Evolutionary conservation across 140 eudicot species (phyloP).

Genomic region (Oenanthe javanica): DNA sequence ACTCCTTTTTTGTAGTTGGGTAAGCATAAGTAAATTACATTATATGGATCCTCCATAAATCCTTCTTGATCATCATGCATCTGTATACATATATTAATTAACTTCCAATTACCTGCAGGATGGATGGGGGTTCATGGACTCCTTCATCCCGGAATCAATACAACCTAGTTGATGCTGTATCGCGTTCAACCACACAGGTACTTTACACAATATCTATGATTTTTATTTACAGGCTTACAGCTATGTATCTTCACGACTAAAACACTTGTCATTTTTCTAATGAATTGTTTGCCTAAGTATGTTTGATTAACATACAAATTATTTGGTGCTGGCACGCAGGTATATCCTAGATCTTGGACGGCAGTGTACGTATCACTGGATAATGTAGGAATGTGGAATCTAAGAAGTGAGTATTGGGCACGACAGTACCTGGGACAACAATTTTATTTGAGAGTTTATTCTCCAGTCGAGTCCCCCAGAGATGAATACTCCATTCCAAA

Average conservation of each 20-base stretch:
- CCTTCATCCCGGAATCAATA: constrained; percentile 11
- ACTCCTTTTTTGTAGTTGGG: constrained; percentile 10
- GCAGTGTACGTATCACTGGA: constrained; percentile 7
- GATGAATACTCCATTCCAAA: constrained; percentile 8
- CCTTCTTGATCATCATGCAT: neutral
- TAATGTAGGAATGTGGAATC: constrained; percentile 13
- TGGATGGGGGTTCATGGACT: constrained; percentile 9
- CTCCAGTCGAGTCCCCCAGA: constrained; percentile 6
- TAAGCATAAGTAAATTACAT: neutral
- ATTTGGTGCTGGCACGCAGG: neutral
- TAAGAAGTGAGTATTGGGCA: constrained; percentile 11
- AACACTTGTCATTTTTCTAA: no score
- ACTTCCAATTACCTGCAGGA: neutral
- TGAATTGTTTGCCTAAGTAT: neutral
- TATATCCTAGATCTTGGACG: constrained; percentile 9
- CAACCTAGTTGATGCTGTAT: constrained; percentile 2
- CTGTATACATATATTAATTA: neutral
- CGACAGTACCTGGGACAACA: constrained; percentile 14
- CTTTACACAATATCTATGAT: neutral
- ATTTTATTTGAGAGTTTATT: constrained; percentile 2
- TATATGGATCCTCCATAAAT: neutral
- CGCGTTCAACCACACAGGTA: constrained; percentile 4
- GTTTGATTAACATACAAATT: neutral
- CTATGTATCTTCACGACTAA: neutral
- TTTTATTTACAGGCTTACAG: neutral